Conservation (phyloP, 257 asterid species). For the Solanum raphanifolium region DNA sequence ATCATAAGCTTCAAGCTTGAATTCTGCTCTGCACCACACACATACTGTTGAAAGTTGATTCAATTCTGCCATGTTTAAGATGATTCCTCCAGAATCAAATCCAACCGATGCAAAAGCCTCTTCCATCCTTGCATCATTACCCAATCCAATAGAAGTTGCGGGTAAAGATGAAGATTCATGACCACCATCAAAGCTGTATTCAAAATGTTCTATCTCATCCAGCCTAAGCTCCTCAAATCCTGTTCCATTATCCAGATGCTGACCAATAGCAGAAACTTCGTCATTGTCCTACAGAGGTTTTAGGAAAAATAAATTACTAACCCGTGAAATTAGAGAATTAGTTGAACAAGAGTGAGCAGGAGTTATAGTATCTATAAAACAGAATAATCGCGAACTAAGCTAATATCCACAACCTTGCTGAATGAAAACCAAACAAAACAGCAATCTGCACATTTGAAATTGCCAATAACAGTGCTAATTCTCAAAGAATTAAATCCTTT, state of each 20-base stretch:
- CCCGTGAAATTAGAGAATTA: neutral
- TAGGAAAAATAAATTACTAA: conserved; percentile 1
- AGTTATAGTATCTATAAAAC: neutral
- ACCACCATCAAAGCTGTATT: conserved; percentile 39
- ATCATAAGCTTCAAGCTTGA: conserved; percentile 67
- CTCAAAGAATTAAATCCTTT: neutral
- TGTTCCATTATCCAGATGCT: conserved; percentile 52
- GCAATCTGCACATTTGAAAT: neutral
- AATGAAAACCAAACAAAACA: neutral
- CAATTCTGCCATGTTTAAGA: conserved; percentile 27
- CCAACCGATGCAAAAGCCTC: conserved; percentile 49
- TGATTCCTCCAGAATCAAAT: conserved; percentile 47
- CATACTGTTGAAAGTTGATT: conserved; percentile 69
- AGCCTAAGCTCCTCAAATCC: conserved; percentile 74
- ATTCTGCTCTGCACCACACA: conserved; percentile 94
- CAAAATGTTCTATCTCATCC: conserved; percentile 71
- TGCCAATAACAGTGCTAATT: neutral
- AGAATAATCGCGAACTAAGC: neutral
- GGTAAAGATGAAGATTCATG: conserved; percentile 49
- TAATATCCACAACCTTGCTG: neutral
- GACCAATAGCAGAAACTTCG: conserved; percentile 35
- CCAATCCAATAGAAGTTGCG: conserved; percentile 43
- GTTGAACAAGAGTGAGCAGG: neutral
- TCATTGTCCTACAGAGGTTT: conserved; percentile 34
- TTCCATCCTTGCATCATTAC: conserved; percentile 31